Evolutionary conservation across 2,329 filamentous ascomycete genomes (phyloP).

Genomic region (Apiospora phragmitis): DNA sequence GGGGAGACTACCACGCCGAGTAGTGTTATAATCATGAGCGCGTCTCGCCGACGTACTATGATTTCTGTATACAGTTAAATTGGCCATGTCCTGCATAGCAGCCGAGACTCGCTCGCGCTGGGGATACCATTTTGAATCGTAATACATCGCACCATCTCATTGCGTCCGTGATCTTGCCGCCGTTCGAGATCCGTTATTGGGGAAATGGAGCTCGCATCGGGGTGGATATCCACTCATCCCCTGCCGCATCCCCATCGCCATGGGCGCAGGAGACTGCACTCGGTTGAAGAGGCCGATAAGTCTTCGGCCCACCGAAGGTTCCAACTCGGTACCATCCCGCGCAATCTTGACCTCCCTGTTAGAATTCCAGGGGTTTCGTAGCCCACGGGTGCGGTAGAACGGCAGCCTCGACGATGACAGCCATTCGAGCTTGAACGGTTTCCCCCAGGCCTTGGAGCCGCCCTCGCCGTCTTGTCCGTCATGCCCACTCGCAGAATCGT

Average conservation of each 20-base stretch:
- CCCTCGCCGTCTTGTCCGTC: constrained; percentile 40
- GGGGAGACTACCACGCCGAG: background rate
- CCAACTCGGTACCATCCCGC: constrained; percentile 88
- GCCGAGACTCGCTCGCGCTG: constrained; percentile 12
- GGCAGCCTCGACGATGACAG: constrained; percentile 79
- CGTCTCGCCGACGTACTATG: background rate
- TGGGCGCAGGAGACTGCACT: constrained; percentile 40
- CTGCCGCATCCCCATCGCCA: constrained; percentile 29
- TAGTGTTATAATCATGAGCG: background rate
- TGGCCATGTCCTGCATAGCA: constrained; percentile 13
- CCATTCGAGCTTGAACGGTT: constrained; percentile 91
- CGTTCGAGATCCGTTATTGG: background rate
- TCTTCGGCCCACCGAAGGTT: constrained; percentile 75
- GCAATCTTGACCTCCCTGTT: constrained; percentile 97
- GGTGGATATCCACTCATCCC: constrained; percentile 37
- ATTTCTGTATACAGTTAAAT: constrained; percentile 4
- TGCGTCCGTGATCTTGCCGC: background rate
- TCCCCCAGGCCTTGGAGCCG: constrained; percentile 74
- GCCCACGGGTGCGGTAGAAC: constrained; percentile 83
- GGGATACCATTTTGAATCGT: background rate
- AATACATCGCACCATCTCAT: background rate
- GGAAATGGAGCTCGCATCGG: constrained; percentile 29
- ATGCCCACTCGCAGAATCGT: constrained; percentile 30
- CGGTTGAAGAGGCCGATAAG: constrained; percentile 78
- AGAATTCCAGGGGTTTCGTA: constrained; percentile 93